Conservation (phyloP, 208 protist species). For the Herpetomonas samuelpessoai region DNA sequence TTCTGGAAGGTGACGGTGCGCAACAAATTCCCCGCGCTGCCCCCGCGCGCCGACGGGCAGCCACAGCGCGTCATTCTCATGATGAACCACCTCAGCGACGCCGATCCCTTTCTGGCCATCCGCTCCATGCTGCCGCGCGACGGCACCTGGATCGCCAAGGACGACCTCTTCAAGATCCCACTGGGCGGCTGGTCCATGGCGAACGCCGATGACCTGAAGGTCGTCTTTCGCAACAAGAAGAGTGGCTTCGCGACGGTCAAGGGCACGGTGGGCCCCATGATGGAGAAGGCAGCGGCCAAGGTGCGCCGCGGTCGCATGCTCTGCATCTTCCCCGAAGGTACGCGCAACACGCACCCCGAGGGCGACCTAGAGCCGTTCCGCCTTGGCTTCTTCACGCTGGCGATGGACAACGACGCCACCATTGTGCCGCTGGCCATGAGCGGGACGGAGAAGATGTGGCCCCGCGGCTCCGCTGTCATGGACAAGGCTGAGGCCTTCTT, state of each 20-base stretch:
- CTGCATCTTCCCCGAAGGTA: slow-evolving; percentile 85
- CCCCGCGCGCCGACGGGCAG: slow-evolving; percentile 3
- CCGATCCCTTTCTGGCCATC: slow-evolving; percentile 77
- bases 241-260: slow-evolving; percentile 73
- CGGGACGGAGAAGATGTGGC: slow-evolving; percentile 78
- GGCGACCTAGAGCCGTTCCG: slow-evolving; percentile 69
- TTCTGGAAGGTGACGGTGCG: slow-evolving; percentile 74
- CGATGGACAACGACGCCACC: slow-evolving; percentile 66
- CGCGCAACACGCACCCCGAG: slow-evolving; percentile 65
- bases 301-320: slow-evolving; percentile 74
- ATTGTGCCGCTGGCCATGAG: slow-evolving; percentile 83
- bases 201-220: slow-evolving; percentile 72
- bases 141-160: slow-evolving; percentile 80
- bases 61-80: slow-evolving; percentile 73
- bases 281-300: slow-evolving; percentile 63
- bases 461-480: slow-evolving; percentile 43
- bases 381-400: slow-evolving; percentile 79
- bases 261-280: slow-evolving; percentile 75
- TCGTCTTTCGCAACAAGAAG: slow-evolving; percentile 75
- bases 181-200: slow-evolving; percentile 80
- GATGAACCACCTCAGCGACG: slow-evolving; percentile 83
- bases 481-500: slow-evolving; percentile 57
- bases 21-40: slow-evolving; percentile 59
- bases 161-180: slow-evolving; percentile 73
- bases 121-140: slow-evolving; percentile 73